Evolutionary conservation across 1,284 basidiomycete species (phyloP).

Genomic region (Fomitiporia mediterranea): DNA sequence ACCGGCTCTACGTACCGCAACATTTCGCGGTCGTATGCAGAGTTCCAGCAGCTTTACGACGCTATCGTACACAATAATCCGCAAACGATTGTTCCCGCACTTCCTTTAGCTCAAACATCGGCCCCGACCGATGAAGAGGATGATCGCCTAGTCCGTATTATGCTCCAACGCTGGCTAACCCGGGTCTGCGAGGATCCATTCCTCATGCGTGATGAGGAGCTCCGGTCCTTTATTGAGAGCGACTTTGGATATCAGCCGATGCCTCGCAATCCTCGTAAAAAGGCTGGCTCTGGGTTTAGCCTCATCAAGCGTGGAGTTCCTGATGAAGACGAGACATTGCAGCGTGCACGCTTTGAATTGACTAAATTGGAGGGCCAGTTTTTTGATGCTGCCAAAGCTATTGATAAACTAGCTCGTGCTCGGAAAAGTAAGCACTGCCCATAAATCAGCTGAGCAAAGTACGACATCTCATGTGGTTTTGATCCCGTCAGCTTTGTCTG

Average conservation of each 20-base stretch:
- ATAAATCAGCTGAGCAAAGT: neutral
- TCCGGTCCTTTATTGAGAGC: constrained; percentile 88
- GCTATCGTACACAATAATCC: constrained; percentile 79
- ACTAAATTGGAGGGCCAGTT: constrained; percentile 88
- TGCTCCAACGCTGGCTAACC: constrained; percentile 89
- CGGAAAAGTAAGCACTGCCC: constrained; percentile 57
- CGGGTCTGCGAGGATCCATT: constrained; percentile 87
- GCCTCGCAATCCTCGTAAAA: constrained; percentile 60
- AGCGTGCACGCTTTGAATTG: constrained; percentile 83
- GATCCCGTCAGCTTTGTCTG: constrained; percentile 56
- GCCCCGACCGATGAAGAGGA: constrained; percentile 95
- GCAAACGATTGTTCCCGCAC: constrained; percentile 87
- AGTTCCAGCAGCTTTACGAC: constrained; percentile 91
- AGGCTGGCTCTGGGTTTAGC: constrained; percentile 61
- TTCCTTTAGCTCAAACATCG: constrained; percentile 88
- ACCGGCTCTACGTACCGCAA: constrained; percentile 86
- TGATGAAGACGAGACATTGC: constrained; percentile 82
- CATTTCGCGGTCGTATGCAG: constrained; percentile 84
- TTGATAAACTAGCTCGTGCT: constrained; percentile 78
- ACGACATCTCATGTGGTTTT: neutral
- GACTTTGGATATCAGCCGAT: constrained; percentile 92
- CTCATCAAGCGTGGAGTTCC: constrained; percentile 69
- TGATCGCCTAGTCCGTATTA: constrained; percentile 87
- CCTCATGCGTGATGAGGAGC: constrained; percentile 81
- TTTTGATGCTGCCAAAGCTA: constrained; percentile 81